Conservation (phyloP, 1,139 yeast genomes). For the Meyerozyma guilliermondii region DNA sequence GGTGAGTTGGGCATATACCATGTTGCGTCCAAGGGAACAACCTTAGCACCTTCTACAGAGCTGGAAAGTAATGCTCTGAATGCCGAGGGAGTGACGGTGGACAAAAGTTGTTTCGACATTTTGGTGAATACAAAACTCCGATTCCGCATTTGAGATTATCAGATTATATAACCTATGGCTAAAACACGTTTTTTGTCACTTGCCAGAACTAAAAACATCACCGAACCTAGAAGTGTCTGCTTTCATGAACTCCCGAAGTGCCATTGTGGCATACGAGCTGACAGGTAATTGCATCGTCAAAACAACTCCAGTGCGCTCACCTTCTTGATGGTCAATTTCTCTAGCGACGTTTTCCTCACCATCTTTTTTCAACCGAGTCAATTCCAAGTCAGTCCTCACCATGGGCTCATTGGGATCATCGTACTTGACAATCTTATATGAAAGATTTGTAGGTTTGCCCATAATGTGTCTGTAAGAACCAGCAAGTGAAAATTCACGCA, state of each 20-base stretch:
- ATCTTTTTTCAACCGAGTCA: conserved; percentile 43
- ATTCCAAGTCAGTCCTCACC: conserved; percentile 77
- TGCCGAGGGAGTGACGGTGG: conserved; percentile 17
- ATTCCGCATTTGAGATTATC: not conserved
- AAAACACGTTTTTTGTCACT: not conserved
- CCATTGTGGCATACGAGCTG: conserved; percentile 97
- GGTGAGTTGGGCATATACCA: conserved; percentile 87
- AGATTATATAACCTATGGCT: not conserved
- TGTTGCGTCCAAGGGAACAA: conserved; percentile 78
- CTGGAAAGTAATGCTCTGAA: conserved; percentile 15
- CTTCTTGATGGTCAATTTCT: conserved; percentile 34
- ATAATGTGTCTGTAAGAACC: conserved; percentile 85
- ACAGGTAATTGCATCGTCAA: conserved; percentile 75
- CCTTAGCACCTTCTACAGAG: conserved; percentile 21
- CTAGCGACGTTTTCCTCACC: conserved; percentile 27
- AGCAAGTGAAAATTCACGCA: conserved; percentile 83
- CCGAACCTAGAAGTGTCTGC: conserved; percentile 64
- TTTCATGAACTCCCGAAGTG: conserved; percentile 85
- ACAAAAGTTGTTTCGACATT: conserved; percentile 7
- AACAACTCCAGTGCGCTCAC: conserved; percentile 63
- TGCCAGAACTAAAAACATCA: not conserved
- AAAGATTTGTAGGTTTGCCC: conserved; percentile 59
- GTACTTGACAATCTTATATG: conserved; percentile 62
- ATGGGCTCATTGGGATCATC: conserved; percentile 60
- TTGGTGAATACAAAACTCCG: not conserved